Conservation (phyloP, 2,329 filamentous ascomycete genomes). For the Hypoxylon sp. region DNA sequence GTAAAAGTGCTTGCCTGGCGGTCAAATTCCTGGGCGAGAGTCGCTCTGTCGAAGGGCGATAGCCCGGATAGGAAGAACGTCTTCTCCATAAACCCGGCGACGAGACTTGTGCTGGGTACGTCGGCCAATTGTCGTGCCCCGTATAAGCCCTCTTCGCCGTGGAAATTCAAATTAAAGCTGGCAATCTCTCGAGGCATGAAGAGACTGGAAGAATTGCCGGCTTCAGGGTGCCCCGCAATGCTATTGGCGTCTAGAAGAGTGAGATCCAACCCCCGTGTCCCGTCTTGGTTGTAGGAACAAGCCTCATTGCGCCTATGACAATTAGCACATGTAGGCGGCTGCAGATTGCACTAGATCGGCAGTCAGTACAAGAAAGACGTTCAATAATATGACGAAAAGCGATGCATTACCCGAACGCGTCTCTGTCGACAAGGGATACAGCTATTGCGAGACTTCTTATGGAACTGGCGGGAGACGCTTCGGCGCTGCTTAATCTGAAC, state of each 20-base stretch:
- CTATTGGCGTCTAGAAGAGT: not conserved
- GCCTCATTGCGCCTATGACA: slow-evolving; percentile 45
- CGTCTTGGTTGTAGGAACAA: slow-evolving; percentile 39
- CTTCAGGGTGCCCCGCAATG: not conserved
- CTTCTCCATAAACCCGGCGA: slow-evolving; percentile 33
- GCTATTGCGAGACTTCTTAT: slow-evolving; percentile 45
- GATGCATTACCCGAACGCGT: slow-evolving; percentile 31
- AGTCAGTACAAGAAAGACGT: not conserved
- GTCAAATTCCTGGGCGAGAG: slow-evolving; percentile 22
- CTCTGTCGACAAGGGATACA: slow-evolving; percentile 20
- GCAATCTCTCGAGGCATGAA: not conserved
- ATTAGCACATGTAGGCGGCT: slow-evolving; percentile 45
- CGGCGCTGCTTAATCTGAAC: slow-evolving; percentile 19
- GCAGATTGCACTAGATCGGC: slow-evolving; percentile 41
- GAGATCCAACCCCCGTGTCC: slow-evolving; percentile 1
- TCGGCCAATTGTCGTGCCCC: not conserved
- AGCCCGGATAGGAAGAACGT: slow-evolving; percentile 35
- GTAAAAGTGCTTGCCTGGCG: slow-evolving; percentile 28
- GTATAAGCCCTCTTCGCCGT: not conserved
- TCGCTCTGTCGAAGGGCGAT: slow-evolving; percentile 16
- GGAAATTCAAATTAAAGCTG: not conserved
- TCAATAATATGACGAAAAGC: not conserved
- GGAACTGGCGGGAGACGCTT: slow-evolving; percentile 40
- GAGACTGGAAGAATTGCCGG: not conserved
- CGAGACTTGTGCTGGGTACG: not conserved